Percentiles rank a stretch among this genome's conserved stretches.
Conservation (phyloP, 1,139 yeast species). For the Scheffersomyces titani region DNA sequence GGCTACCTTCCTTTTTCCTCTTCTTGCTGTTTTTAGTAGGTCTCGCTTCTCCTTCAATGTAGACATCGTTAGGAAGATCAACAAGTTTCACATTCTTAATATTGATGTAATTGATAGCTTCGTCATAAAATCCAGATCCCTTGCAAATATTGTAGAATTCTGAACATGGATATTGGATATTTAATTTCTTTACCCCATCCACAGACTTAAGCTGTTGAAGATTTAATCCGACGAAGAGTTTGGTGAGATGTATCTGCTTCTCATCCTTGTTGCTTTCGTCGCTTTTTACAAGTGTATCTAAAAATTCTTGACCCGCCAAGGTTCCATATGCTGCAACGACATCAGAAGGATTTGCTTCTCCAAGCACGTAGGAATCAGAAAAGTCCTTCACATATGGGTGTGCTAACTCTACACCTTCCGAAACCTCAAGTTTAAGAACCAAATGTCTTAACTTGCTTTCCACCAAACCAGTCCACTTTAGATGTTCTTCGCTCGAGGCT, state of each 20-base stretch:
- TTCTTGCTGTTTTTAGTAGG: conserved; percentile 57
- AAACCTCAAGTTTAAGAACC: conserved; percentile 77
- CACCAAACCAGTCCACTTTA: conserved; percentile 89
- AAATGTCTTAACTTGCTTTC: conserved; percentile 82
- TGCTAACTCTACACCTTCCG: conserved; percentile 75
- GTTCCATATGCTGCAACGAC: conserved; percentile 60
- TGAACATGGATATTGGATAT: conserved; percentile 87
- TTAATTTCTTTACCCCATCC: conserved; percentile 62
- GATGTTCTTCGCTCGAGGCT: conserved; percentile 74
- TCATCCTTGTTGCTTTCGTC: conserved; percentile 15
- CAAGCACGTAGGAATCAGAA: conserved; percentile 54
- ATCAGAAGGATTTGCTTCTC: conserved; percentile 53
- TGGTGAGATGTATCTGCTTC: conserved; percentile 60
- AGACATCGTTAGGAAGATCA: conserved; percentile 85
- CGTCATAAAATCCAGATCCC: conserved; percentile 67
- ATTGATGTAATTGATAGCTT: conserved; percentile 56
- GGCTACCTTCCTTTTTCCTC: conserved; percentile 13
- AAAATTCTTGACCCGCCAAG: conserved; percentile 39
- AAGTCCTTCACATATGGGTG: conserved; percentile 89
- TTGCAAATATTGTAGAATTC: conserved; percentile 84
- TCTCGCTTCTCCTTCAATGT: conserved; percentile 72
- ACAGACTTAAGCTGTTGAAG: conserved; percentile 46
- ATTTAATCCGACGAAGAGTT: conserved; percentile 78
- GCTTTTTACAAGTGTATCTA: conserved; percentile 9
- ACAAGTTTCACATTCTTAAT: conserved; percentile 78